Conservation (phyloP, 169 alveolate genomes). For the Plasmodium yoelii region DNA sequence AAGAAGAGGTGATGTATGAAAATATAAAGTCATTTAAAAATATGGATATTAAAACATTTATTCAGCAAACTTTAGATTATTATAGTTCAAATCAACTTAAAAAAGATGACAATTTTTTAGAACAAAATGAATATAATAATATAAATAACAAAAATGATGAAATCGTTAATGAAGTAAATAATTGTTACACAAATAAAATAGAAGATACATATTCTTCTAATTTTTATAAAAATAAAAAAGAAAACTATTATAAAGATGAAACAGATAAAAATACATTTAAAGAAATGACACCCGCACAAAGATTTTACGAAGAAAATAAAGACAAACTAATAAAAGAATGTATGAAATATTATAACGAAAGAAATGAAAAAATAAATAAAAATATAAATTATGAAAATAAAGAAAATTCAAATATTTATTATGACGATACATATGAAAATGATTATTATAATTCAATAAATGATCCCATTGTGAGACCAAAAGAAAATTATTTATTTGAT, state of each 20-base stretch:
- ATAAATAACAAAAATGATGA: neutral
- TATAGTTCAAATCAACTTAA: conserved; percentile 39
- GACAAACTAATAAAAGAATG: conserved; percentile 79
- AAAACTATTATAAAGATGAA: neutral
- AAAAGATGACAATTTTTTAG: neutral
- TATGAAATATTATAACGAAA: conserved; percentile 77
- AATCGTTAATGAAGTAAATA: neutral
- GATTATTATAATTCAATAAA: conserved; percentile 79
- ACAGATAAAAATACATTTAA: conserved; percentile 2
- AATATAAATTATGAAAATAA: conserved; percentile 19
- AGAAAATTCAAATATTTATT: conserved; percentile 20
- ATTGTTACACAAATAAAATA: neutral
- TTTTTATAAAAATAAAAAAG: neutral
- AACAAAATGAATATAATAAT: neutral
- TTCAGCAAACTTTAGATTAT: conserved; percentile 62
- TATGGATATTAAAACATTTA: conserved; percentile 36
- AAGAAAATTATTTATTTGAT: conserved; percentile 85
- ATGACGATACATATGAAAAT: conserved; percentile 65
- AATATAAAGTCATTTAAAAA: conserved; percentile 36
- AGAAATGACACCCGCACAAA: conserved; percentile 83
- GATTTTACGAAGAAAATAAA: conserved; percentile 82
- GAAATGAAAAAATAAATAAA: conserved; percentile 36
- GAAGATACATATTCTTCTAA: neutral
- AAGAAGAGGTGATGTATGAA: conserved; percentile 32
- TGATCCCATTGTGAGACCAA: conserved; percentile 79